phyloP scores from a whole-genome alignment of 2,329 filamentous ascomycete species.

The Paracorniculantispora psalliotae region DNA sequence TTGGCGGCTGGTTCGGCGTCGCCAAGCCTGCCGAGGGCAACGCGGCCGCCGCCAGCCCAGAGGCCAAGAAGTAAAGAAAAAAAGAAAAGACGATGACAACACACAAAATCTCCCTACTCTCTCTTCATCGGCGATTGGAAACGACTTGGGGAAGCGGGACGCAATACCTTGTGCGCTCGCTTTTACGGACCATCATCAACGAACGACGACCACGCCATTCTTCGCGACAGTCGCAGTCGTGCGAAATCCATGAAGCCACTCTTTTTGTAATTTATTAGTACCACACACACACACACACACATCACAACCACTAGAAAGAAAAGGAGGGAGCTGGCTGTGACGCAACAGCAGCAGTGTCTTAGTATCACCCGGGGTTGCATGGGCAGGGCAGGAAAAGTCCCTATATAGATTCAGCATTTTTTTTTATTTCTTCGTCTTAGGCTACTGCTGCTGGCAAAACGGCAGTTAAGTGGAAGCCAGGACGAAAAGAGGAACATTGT shows the following conservation, averaged over 20 bases:
- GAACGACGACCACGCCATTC: background rate
- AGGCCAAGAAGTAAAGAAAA: conserved; percentile 8
- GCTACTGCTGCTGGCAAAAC: background rate
- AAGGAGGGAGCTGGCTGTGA: conserved; percentile 6
- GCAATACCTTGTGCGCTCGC: background rate
- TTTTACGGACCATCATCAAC: background rate
- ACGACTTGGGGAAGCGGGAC: background rate
- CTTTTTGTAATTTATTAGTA: conserved; percentile 12
- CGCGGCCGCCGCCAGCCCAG: background rate
- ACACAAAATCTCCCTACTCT: background rate
- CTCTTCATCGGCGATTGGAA: background rate
- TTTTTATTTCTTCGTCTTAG: background rate
- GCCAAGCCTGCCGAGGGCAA: conserved; percentile 18
- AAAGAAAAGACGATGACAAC: background rate
- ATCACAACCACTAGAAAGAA: conserved; percentile 4
- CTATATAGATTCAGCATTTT: conserved; percentile 13
- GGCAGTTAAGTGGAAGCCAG: background rate
- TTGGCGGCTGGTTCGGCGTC: conserved; percentile 35
- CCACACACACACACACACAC: conserved; percentile 2
- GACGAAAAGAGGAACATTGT: conserved; percentile 3
- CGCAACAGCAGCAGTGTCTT: conserved; percentile 9
- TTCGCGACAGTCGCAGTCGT: background rate
- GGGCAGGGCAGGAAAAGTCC: conserved; percentile 10
- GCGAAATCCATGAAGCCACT: background rate
- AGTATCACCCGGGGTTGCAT: conserved; percentile 11